phyloP scores from a whole-genome alignment of 176 grass and related monocot species.

The Ensete glaucum region DNA sequence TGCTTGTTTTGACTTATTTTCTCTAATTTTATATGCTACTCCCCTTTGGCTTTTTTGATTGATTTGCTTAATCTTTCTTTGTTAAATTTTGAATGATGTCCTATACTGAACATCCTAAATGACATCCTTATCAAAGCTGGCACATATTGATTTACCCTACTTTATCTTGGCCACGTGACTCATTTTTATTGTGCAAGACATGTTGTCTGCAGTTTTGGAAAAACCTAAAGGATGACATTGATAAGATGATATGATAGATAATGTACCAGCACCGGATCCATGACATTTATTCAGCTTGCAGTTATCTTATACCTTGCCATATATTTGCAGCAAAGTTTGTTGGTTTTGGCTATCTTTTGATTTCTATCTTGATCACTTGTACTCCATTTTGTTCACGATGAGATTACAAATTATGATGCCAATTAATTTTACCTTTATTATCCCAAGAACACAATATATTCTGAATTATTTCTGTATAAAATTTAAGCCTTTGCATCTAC shows the following conservation, averaged over 20 bases:
- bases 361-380: background rate
- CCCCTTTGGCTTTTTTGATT: background rate
- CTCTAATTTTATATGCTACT: background rate
- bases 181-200: no score
- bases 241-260: background rate
- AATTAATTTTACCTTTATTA: background rate
- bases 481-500: background rate
- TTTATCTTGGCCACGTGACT: no score
- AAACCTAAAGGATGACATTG: no score
- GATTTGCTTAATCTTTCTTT: background rate
- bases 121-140: no score
- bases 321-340: background rate
- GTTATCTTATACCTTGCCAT: background rate
- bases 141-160: no score
- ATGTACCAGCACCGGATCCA: background rate
- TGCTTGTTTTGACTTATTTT: background rate
- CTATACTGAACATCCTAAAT: no score
- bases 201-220: no score
- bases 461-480: slow-evolving; percentile 2
- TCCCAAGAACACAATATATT: background rate
- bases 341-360: background rate
- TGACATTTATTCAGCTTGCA: background rate
- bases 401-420: background rate
- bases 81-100: background rate
- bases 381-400: background rate